These are phyloP conservation scores for Candida ponderosae DNA, from an alignment of 805 yeast genomes.

Conservation along the genomic window DNA sequence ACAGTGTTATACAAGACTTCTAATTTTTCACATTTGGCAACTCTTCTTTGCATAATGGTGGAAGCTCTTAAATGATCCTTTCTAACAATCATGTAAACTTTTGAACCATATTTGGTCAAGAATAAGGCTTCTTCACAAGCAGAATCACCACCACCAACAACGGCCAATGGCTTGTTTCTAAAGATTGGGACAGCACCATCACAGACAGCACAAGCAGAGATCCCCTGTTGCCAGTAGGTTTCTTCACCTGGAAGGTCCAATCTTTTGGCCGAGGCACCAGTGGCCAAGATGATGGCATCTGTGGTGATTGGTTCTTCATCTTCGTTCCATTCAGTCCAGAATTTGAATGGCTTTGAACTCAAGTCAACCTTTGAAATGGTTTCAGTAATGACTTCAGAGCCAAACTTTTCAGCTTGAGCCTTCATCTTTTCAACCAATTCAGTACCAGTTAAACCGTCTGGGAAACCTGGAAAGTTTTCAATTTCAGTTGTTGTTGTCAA, in stretches of 20 bases:
- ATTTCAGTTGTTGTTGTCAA: conserved; percentile 97
- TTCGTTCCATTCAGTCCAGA: conserved; percentile 95
- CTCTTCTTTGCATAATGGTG: conserved; percentile 94
- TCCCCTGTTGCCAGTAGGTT: conserved; percentile 97
- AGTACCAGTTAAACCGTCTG: conserved; percentile 82
- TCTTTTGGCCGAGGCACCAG: conserved; percentile 98
- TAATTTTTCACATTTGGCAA: conserved; percentile 71
- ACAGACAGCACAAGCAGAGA: conserved; percentile 99
- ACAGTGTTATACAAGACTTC: conserved; percentile 86
- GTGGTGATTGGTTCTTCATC: conserved; percentile 87
- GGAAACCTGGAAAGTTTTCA: conserved; percentile 99
- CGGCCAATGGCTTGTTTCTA: conserved; percentile 96
- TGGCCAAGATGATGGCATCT: conserved; percentile 87
- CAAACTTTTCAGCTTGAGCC: conserved; percentile 78
- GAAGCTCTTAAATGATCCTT: conserved; percentile 94
- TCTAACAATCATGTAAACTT: conserved; percentile 89
- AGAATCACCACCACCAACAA: conserved; percentile 98
- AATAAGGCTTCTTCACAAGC: conserved; percentile 99
- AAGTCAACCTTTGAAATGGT: conserved; percentile 91
- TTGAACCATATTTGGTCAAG: conserved; percentile 95
- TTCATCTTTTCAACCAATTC: conserved; percentile 92
- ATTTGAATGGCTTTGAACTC: conserved; percentile 83
- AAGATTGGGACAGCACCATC: conserved; percentile 99
- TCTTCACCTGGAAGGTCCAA: conserved; percentile 94
- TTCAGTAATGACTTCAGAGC: conserved; percentile 92